A percentile compares a stretch with the other conserved stretches of the same genome.
Evolutionary conservation across 257 asterid species (phyloP).

Genomic region (Echites panduratus): DNA sequence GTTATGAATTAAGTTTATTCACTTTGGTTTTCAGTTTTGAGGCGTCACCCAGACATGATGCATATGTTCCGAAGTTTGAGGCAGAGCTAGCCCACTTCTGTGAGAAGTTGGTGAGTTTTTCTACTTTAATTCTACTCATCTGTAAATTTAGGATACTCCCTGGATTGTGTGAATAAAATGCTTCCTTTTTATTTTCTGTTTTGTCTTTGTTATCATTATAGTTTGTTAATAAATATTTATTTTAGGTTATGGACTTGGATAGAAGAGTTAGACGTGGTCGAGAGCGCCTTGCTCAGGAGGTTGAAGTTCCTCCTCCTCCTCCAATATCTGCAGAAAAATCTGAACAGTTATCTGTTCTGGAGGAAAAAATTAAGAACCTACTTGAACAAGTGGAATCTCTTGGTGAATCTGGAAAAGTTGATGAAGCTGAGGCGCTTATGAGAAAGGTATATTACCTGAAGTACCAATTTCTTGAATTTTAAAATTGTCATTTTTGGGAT

Average conservation of each 20-base stretch:
- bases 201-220: constrained; percentile 1
- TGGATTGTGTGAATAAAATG: not conserved
- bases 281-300: constrained; percentile 92
- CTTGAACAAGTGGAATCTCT: constrained; percentile 99
- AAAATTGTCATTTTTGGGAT: not conserved
- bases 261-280: constrained; percentile 96
- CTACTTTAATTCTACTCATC: not conserved
- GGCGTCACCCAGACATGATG: constrained; percentile 80
- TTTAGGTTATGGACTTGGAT: constrained; percentile 83
- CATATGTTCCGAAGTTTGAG: constrained; percentile 81
- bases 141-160: not conserved
- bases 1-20: constrained; percentile 17
- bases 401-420: constrained; percentile 98
- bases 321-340: constrained; percentile 92
- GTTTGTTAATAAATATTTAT: constrained; percentile 6
- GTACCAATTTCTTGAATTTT: not conserved
- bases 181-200: not conserved
- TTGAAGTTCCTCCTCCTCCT: constrained; percentile 84
- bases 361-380: constrained; percentile 88
- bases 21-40: constrained; percentile 61
- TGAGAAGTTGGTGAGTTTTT: constrained; percentile 72
- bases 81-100: constrained; percentile 92
- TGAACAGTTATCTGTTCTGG: constrained; percentile 78
- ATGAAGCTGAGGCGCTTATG: constrained; percentile 99
- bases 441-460: constrained; percentile 53